Evolutionary conservation across 2,329 filamentous ascomycete genomes (phyloP), one percentile per base, ranked within the genome.

Genomic region (Aspergillus novofumigatus): DNA sequence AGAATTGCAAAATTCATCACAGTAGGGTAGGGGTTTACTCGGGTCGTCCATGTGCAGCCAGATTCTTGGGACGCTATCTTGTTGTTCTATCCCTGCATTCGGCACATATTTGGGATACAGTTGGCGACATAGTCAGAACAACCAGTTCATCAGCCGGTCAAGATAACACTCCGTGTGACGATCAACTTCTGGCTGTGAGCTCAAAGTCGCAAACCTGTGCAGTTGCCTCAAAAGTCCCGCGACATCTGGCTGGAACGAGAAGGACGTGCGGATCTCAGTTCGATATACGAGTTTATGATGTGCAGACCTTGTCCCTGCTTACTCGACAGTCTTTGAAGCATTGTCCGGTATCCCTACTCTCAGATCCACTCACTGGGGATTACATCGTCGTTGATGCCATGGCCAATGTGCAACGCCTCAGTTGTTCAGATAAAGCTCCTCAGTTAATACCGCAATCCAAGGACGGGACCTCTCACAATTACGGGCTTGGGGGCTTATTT

Each of bases 351-450:
- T 85, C 87, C 11, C 74, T 96, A 1, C 77, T 91, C 2, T 81
- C 90, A 3, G 81, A 84, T 21, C 78, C 82, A 11, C 81, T 80
- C 21, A 83, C 85, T 1, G 86, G 84, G 49, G 91, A 91, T 4
- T 96, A 91, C 70, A 77, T 94, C 42, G 77, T 88, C 9, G 74
- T 96, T 5, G 91, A 96, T 69, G 82, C 87, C n/a, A 80, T 84
- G 0, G 90, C 91, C 14, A 87, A 90, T 66, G 79, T 96, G 42
- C 86, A 85, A 76, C 70, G 69, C 42, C 59, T 75, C 49, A 65
- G 68, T 28, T 69, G 67, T 32, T 49, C 62, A 51, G 63, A 63
- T 25, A 70, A 65, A 52, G 59, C 62, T 5, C 56, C 64, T 3
- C 65, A 69, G 41, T 57, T 64, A 49, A 62, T 59, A 28, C 51